Conservation (phyloP, 257 asterid genomes). For the Solanum virginianum region DNA sequence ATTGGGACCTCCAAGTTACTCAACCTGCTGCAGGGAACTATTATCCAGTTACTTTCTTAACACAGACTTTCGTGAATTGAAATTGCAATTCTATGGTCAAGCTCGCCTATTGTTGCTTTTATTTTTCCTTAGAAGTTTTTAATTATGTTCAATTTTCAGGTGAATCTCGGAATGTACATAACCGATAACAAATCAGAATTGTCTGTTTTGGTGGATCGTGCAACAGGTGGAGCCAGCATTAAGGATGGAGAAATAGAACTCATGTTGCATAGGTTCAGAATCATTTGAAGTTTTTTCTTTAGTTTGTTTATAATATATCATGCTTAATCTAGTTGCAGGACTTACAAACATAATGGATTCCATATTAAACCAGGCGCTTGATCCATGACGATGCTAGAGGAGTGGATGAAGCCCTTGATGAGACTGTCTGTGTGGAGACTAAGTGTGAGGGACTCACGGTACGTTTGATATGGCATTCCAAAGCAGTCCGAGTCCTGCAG, state of each 20-base stretch:
- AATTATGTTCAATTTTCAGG: conserved; percentile 19
- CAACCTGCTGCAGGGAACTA: conserved; percentile 92
- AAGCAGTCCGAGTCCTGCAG: background rate
- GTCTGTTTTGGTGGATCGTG: conserved; percentile 78
- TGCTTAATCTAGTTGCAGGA: background rate
- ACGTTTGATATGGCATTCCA: conserved; percentile 1
- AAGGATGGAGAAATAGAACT: conserved; percentile 75
- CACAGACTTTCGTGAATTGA: background rate
- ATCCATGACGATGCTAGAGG: conserved; percentile 51
- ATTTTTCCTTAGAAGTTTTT: background rate
- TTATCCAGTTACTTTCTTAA: conserved; percentile 54
- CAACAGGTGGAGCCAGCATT: conserved; percentile 80
- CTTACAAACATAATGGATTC: background rate
- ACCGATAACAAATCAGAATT: conserved; percentile 57
- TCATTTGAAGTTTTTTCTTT: background rate
- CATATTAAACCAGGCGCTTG: conserved; percentile 39
- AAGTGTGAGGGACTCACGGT: conserved; percentile 68
- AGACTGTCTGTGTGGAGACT: conserved; percentile 37
- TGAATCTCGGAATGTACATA: conserved; percentile 59
- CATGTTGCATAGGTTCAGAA: conserved; percentile 70
- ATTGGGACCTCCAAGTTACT: conserved; percentile 73
- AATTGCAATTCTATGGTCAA: background rate
- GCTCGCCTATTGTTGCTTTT: background rate
- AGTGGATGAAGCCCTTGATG: conserved; percentile 58
- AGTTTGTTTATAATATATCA: background rate